These are phyloP conservation scores for Candida morakotiae DNA, from an alignment of 805 yeast species.

Conservation along the genomic window DNA sequence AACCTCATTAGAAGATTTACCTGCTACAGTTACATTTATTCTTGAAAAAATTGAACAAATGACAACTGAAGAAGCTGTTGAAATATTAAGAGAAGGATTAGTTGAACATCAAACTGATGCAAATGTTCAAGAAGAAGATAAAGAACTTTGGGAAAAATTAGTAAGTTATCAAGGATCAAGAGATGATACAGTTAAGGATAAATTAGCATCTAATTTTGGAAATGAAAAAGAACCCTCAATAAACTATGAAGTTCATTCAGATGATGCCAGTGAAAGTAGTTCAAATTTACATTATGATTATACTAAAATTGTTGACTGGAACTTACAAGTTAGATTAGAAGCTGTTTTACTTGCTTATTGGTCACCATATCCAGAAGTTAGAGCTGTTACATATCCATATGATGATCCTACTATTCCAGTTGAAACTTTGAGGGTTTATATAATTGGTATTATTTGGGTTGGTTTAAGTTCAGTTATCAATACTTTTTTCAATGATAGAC, in stretches of 20 bases:
- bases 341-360: slow-evolving; percentile 36
- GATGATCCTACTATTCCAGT: slow-evolving; percentile 33
- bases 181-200: background rate
- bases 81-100: slow-evolving; percentile 24
- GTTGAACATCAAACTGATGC: slow-evolving; percentile 28
- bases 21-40: slow-evolving; percentile 24
- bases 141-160: slow-evolving; percentile 19
- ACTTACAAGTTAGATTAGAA: slow-evolving; percentile 30
- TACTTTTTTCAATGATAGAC: slow-evolving; percentile 52
- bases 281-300: slow-evolving; percentile 2
- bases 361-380: slow-evolving; percentile 29
- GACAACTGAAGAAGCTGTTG: slow-evolving; percentile 18
- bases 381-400: slow-evolving; percentile 25
- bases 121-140: slow-evolving; percentile 28
- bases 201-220: background rate
- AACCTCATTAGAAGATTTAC: slow-evolving; percentile 26
- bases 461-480: slow-evolving; percentile 51
- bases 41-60: slow-evolving; percentile 25
- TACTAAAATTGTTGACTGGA: slow-evolving; percentile 10
- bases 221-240: background rate
- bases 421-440: slow-evolving; percentile 47
- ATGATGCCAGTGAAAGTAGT: slow-evolving; percentile 2
- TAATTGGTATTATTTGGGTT: slow-evolving; percentile 47
- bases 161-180: slow-evolving; percentile 7
- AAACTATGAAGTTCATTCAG: slow-evolving; percentile 1